A percentile compares a stretch with the other conserved stretches of the same genome.
Conservation (phyloP, 2,329 filamentous ascomycete genomes). For the Aspergillus hiratsukae region DNA sequence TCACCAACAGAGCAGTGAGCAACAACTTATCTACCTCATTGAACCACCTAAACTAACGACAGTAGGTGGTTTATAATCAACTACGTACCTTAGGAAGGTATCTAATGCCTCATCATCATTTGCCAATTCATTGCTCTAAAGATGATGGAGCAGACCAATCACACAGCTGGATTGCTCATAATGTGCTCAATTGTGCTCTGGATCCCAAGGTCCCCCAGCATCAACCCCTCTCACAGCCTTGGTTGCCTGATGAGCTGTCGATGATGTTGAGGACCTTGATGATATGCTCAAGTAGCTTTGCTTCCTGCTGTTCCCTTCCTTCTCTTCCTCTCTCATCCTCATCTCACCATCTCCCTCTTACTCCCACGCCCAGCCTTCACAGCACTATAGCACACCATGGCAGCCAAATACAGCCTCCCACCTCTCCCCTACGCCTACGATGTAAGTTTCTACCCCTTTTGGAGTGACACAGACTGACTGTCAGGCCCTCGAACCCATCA, state of each 20-base stretch:
- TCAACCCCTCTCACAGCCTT: not conserved
- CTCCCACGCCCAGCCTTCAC: too few relatives aligned
- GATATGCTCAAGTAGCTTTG: not conserved
- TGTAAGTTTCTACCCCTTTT: constrained; percentile 55
- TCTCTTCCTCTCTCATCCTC: not conserved
- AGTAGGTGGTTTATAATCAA: too few relatives aligned
- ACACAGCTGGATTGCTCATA: not conserved
- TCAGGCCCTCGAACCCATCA: constrained; percentile 70
- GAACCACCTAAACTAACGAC: too few relatives aligned
- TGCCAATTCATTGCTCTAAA: not conserved
- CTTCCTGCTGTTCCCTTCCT: not conserved
- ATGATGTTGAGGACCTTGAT: not conserved
- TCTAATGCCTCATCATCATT: too few relatives aligned
- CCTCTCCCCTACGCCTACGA: constrained; percentile 65
- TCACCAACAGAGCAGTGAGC: not conserved
- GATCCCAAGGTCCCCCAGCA: constrained; percentile 1
- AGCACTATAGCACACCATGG: constrained; percentile 16
- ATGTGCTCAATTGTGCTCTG: constrained; percentile 2
- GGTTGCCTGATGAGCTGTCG: not conserved
- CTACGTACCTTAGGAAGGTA: too few relatives aligned
- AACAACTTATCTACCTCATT: too few relatives aligned
- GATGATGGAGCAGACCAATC: not conserved
- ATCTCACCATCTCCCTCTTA: not conserved
- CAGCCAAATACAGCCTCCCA: constrained; percentile 55
- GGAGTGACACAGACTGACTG: constrained; percentile 56